Percentiles rank a stretch among this genome's conserved stretches.
Evolutionary conservation across 2,329 filamentous ascomycete genomes (phyloP).

Genomic region (Tolypocladium nubicola): DNA sequence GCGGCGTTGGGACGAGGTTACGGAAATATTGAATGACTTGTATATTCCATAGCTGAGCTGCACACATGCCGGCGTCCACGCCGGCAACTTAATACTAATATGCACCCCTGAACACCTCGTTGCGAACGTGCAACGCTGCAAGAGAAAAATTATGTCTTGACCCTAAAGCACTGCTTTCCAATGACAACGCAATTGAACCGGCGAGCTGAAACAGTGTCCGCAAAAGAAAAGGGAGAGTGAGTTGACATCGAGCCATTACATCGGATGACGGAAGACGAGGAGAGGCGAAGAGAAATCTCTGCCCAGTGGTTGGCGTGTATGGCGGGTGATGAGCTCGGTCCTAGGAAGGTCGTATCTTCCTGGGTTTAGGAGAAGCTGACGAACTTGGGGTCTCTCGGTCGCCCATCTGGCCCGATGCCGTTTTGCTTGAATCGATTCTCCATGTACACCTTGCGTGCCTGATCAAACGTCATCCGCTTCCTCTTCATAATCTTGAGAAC

Average conservation of each 20-base stretch:
- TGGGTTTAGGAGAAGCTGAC: constrained; percentile 59
- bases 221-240: neutral
- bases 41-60: constrained; percentile 8
- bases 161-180: neutral
- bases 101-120: constrained; percentile 10
- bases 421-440: constrained; percentile 79
- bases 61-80: constrained; percentile 1
- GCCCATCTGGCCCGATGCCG: constrained; percentile 78
- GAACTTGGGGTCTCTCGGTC: constrained; percentile 87
- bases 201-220: neutral
- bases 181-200: neutral
- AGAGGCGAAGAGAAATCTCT: neutral
- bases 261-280: neutral
- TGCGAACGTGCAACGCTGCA: neutral
- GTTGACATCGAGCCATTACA: neutral
- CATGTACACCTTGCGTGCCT: constrained; percentile 77
- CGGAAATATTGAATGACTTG: constrained; percentile 6
- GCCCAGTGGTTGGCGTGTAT: neutral
- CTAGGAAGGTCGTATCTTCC: neutral
- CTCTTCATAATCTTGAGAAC: constrained; percentile 87
- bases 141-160: neutral
- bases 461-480: constrained; percentile 74
- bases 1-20: constrained; percentile 1
- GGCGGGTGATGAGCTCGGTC: neutral
- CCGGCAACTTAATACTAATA: constrained; percentile 10